Conservation (phyloP, 2,329 filamentous ascomycete species). For the Claviceps sp. region DNA sequence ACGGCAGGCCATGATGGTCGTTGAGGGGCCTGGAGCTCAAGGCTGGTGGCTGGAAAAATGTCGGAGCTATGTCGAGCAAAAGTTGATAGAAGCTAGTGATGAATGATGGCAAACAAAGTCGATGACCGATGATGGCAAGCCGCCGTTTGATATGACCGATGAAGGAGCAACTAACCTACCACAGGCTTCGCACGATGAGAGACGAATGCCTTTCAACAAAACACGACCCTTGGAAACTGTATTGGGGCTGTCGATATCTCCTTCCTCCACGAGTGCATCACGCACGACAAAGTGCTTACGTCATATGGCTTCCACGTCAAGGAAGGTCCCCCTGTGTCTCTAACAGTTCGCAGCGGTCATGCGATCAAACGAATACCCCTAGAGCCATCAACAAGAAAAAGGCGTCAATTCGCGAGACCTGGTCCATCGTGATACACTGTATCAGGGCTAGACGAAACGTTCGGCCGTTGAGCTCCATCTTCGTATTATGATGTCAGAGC, state of each 20-base stretch:
- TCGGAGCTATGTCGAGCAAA: neutral
- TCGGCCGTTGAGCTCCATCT: no score
- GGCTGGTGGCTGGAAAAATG: neutral
- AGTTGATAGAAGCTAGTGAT: neutral
- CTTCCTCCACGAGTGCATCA: no score
- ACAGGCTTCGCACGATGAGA: neutral
- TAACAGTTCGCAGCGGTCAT: no score
- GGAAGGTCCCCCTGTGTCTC: no score
- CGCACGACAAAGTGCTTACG: no score
- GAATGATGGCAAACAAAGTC: neutral
- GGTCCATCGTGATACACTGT: no score
- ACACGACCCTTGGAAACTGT: neutral
- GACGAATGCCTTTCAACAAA: neutral
- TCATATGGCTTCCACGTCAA: no score
- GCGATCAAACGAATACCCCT: no score
- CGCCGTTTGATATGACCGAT: neutral
- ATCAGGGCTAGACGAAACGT: no score
- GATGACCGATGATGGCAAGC: neutral
- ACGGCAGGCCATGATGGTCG: conserved; percentile 11
- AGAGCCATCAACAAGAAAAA: no score
- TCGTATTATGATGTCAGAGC: no score
- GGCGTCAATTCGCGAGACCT: no score
- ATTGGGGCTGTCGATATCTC: neutral
- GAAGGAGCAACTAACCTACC: neutral
- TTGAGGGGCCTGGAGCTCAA: neutral